Evolutionary conservation across 2,329 filamentous ascomycete species (phyloP), one percentile per base, ranked within the genome.

Genomic region (Cercospora janseana): DNA sequence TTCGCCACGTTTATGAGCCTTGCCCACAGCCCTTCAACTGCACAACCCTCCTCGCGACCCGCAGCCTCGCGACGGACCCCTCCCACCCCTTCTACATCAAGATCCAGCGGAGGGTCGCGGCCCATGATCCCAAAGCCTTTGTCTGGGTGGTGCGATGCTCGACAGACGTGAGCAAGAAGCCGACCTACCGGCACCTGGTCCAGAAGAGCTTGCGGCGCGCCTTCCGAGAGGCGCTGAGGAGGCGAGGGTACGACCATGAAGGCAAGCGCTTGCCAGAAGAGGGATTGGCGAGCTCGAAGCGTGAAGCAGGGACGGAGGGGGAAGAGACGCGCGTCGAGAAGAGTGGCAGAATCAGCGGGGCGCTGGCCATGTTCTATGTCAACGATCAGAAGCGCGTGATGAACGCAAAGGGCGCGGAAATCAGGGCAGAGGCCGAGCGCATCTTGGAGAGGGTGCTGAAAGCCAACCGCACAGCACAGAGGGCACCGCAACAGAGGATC

Each of bases 151-250:
- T 76, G 4, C 59, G 70, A 49, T 44, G 57, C n/a, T 55, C 64
- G 49, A 54, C 65, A 45, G 52, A 60, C 53, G 46, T 63, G 60
- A 46, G 55, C 3, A 62, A 64, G 16, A 76, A 74, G 48, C 66
- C 67, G 6, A 71, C 74, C 16, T 69, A 81, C n/a, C 69, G 79
- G 15, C 72, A 70, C 9, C 73, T 70, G 65, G 66, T 66, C 18
- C 64, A 65, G 18, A 69, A 74, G 51, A 72, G 75, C 60, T 57
- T 74, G 21, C 67, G 71, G 34, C 56, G 66, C 23, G 76, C 75
- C 2, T 72, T 81, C 40, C 58, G 60, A 35, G 64, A 71, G 41
- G 73, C 73, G 9, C 59, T 82, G 61, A 69, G 64, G 49, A 67
- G 66, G 16, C 66, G 66, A 44, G 79, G 79, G 2, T 78, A 70